Percentiles rank a stretch among this genome's conserved stretches.
These are phyloP conservation scores for Cutaneotrichosporon cyanovorans DNA, from an alignment of 1,284 basidiomycete genomes.

Conservation along the genomic window DNA sequence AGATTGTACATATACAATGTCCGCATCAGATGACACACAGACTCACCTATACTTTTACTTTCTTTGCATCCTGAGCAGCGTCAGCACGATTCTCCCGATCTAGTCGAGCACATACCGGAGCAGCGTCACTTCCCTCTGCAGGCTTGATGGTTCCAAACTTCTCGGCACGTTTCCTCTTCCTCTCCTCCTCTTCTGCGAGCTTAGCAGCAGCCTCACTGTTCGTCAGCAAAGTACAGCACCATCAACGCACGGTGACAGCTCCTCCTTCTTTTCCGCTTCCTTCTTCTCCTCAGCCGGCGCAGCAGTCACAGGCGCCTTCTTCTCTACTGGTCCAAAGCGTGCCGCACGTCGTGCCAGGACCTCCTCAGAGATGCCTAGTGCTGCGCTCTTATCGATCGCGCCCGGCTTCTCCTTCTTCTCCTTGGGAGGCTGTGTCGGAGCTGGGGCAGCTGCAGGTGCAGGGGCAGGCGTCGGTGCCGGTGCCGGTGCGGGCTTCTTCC, in stretches of 20 bases:
- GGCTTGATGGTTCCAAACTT: conserved; percentile 35
- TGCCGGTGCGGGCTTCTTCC: conserved; percentile 8
- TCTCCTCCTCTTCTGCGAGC: conserved; percentile 44
- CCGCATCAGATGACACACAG: background rate
- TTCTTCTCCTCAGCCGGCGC: conserved; percentile 16
- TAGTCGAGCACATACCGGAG: conserved; percentile 5
- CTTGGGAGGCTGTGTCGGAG: background rate
- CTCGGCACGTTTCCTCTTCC: conserved; percentile 47
- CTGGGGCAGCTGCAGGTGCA: background rate
- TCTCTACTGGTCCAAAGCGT: conserved; percentile 38
- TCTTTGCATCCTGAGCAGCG: conserved; percentile 35
- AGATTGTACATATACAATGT: no score
- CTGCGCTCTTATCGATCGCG: conserved; percentile 26
- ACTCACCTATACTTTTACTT: conserved; percentile 42
- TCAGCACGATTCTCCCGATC: conserved; percentile 22
- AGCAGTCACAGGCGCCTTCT: conserved; percentile 24
- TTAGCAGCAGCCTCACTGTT: conserved; percentile 30
- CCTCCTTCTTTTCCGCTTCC: conserved; percentile 17
- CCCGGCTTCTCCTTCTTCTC: conserved; percentile 18
- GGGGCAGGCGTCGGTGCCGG: conserved; percentile 9
- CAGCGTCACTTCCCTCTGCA: conserved; percentile 8
- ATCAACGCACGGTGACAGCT: conserved; percentile 32
- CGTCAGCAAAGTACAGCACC: conserved; percentile 7
- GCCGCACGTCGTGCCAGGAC: conserved; percentile 38
- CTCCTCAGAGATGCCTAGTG: conserved; percentile 35